These are phyloP conservation scores for Boletus huronensis DNA, from an alignment of 768 basidiomycete genomes.

Conservation along the genomic window DNA sequence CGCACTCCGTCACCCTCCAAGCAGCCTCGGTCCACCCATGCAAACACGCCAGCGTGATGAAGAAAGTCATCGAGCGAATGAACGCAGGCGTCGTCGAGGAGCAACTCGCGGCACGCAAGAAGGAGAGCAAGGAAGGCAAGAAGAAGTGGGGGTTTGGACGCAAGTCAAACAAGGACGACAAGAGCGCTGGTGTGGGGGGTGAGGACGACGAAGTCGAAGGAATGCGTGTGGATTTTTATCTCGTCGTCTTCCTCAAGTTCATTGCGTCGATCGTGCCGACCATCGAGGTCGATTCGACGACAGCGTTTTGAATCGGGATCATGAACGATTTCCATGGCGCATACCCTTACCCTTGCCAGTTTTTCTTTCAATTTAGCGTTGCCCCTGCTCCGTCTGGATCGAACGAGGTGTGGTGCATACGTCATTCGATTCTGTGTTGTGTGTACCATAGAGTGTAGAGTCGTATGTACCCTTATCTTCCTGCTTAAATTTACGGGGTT, in stretches of 20 bases:
- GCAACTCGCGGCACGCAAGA: conserved; percentile 67
- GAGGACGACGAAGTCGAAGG: conserved; percentile 74
- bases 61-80: conserved; percentile 99
- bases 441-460: conserved; percentile 26
- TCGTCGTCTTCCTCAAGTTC: conserved; percentile 98
- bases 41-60: conserved; percentile 99
- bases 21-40: conserved; percentile 96
- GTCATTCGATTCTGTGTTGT: background rate
- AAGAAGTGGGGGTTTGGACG: conserved; percentile 86
- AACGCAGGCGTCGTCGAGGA: conserved; percentile 83
- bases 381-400: conserved; percentile 3
- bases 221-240: conserved; percentile 96
- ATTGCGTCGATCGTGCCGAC: conserved; percentile 98
- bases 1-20: conserved; percentile 82
- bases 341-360: conserved; percentile 12
- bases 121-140: conserved; percentile 50
- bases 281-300: conserved; percentile 95
- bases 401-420: background rate
- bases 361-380: background rate
- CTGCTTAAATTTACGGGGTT: conserved; percentile 8
- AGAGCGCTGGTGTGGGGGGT: conserved; percentile 22
- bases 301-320: conserved; percentile 48
- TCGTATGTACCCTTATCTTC: conserved; percentile 21
- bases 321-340: background rate
- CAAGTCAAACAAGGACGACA: conserved; percentile 59